phyloP scores from a whole-genome alignment of 2,329 filamentous ascomycete species.

The Sodiomyces alkalinus region DNA sequence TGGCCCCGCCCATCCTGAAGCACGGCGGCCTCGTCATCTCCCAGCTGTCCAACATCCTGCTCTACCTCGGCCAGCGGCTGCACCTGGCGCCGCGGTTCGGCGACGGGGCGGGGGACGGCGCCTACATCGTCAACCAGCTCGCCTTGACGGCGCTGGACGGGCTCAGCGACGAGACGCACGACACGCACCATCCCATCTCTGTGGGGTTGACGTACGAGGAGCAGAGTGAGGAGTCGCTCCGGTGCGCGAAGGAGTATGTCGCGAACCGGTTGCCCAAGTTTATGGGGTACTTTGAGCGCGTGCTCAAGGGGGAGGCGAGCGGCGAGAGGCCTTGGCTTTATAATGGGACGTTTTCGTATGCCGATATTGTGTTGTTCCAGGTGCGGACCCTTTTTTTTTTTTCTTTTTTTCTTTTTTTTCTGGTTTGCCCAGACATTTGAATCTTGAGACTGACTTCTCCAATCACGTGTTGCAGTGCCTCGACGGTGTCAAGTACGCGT shows the following conservation, averaged over 20 bases:
- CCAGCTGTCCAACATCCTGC: constrained; percentile 59
- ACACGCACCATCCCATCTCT: constrained; percentile 60
- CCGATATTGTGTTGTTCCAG: constrained; percentile 61
- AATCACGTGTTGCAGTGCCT: constrained; percentile 31
- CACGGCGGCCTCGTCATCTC: constrained; percentile 45
- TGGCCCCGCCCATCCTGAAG: constrained; percentile 53
- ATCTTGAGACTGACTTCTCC: too few relatives aligned
- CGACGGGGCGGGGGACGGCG: constrained; percentile 23
- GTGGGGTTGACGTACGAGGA: constrained; percentile 52
- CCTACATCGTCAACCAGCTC: constrained; percentile 47
- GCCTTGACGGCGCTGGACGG: constrained; percentile 56
- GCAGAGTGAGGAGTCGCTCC: constrained; percentile 52
- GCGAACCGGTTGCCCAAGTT: constrained; percentile 55
- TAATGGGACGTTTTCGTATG: constrained; percentile 49
- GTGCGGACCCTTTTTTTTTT: constrained; percentile 18
- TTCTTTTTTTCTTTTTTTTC: constrained; percentile 1
- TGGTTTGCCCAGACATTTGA: too few relatives aligned
- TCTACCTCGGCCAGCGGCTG: constrained; percentile 49
- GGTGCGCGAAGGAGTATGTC: constrained; percentile 41
- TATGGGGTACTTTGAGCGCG: constrained; percentile 53
- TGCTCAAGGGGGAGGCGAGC: constrained; percentile 41
- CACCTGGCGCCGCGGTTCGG: constrained; percentile 34
- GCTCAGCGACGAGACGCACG: constrained; percentile 56
- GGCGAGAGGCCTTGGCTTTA: constrained; percentile 50
- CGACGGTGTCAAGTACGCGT: constrained; percentile 48